Percentiles rank a stretch among this genome's conserved stretches.
Conservation (phyloP, 2,329 filamentous ascomycete genomes). For the Coniochaeta sp. region DNA sequence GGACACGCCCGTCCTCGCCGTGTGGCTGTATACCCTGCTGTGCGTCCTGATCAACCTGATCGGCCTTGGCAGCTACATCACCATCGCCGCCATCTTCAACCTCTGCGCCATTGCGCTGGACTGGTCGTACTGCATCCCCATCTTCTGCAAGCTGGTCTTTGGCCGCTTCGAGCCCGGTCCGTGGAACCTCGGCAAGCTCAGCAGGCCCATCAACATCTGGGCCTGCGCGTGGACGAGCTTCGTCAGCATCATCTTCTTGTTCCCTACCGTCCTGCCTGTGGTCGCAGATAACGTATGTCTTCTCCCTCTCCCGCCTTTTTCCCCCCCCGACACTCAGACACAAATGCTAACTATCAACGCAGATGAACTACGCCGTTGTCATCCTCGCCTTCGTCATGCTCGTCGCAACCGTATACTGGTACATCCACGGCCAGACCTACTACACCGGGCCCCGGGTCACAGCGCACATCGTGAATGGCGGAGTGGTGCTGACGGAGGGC, state of each 20-base stretch:
- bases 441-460: slow-evolving; percentile 38
- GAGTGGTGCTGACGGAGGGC: background rate
- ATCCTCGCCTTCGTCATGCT: slow-evolving; percentile 39
- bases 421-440: slow-evolving; percentile 32
- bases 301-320: background rate
- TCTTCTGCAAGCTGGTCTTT: slow-evolving; percentile 43
- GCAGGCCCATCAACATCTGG: slow-evolving; percentile 35
- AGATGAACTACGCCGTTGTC: slow-evolving; percentile 51
- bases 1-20: slow-evolving; percentile 43
- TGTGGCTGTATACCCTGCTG: slow-evolving; percentile 47
- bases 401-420: slow-evolving; percentile 38
- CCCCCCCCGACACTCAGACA: background rate
- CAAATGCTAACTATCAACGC: background rate
- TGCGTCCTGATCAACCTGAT: slow-evolving; percentile 54
- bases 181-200: slow-evolving; percentile 40
- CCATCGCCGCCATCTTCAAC: slow-evolving; percentile 47
- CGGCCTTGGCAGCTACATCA: slow-evolving; percentile 46
- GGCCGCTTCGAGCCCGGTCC: slow-evolving; percentile 42
- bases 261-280: slow-evolving; percentile 41
- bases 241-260: slow-evolving; percentile 45
- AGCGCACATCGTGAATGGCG: slow-evolving; percentile 18
- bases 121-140: slow-evolving; percentile 50
- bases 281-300: slow-evolving; percentile 32
- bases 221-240: slow-evolving; percentile 46
- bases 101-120: slow-evolving; percentile 47